Conservation (phyloP, 306 rosid species). For the Malus orientalis region DNA sequence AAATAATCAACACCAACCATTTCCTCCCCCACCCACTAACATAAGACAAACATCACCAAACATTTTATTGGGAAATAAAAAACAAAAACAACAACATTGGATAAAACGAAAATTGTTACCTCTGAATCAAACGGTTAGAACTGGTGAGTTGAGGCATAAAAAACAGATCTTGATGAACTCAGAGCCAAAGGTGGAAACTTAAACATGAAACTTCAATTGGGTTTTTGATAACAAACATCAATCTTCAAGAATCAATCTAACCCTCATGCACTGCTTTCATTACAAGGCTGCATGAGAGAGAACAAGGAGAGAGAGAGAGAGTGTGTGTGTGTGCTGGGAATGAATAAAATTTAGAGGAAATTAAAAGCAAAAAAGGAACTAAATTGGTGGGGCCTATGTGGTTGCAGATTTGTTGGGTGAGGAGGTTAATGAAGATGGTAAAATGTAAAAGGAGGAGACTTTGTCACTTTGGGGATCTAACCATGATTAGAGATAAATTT, state of each 20-base stretch:
- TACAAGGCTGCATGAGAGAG: slow-evolving; percentile 48
- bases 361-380: neutral
- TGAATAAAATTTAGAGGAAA: slow-evolving; percentile 22
- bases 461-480: neutral
- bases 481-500: neutral
- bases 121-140: slow-evolving; percentile 32
- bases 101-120: slow-evolving; percentile 6
- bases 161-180: slow-evolving; percentile 41
- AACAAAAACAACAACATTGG: neutral
- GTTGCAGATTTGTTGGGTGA: slow-evolving; percentile 47
- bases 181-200: slow-evolving; percentile 21
- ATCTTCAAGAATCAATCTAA: slow-evolving; percentile 21
- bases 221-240: slow-evolving; percentile 6
- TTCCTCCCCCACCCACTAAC: slow-evolving; percentile 26
- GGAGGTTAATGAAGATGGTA: slow-evolving; percentile 4
- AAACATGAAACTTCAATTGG: slow-evolving; percentile 22
- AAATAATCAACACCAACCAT: slow-evolving; percentile 8
- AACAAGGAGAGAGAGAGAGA: slow-evolving; percentile 13
- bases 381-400: slow-evolving; percentile 41
- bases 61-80: neutral
- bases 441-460: slow-evolving; percentile 3
- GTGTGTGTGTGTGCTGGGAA: slow-evolving; percentile 18
- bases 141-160: slow-evolving; percentile 19
- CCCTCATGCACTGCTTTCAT: slow-evolving; percentile 37
- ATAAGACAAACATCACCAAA: slow-evolving; percentile 4